A percentile compares a stretch with the other conserved stretches of the same genome.
phyloP scores from a whole-genome alignment of 2,329 filamentous ascomycete genomes.

The Penicillium sp. region DNA sequence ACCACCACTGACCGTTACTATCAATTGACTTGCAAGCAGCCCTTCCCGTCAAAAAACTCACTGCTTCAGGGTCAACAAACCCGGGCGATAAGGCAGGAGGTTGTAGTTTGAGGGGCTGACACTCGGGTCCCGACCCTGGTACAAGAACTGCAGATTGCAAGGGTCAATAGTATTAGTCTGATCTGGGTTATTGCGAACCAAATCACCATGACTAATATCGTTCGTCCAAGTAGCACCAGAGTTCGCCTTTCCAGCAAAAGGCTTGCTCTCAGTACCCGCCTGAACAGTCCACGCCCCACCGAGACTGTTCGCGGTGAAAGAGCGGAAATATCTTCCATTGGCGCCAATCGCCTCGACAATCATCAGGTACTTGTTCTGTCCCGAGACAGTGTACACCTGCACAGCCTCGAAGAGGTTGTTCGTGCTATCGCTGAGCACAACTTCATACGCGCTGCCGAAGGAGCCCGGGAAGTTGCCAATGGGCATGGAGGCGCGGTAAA shows the following conservation, averaged over 20 bases:
- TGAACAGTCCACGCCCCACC: conserved; percentile 62
- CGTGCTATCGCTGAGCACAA: conserved; percentile 57
- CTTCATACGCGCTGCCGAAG: conserved; percentile 59
- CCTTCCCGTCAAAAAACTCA: not conserved
- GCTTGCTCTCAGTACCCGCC: conserved; percentile 58
- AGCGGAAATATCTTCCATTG: conserved; percentile 67
- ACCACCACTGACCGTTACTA: not conserved
- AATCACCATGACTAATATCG: conserved; percentile 68
- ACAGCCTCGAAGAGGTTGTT: conserved; percentile 69
- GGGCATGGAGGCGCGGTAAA: conserved; percentile 68
- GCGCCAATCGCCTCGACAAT: conserved; percentile 66
- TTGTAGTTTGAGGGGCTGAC: conserved; percentile 52
- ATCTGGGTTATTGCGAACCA: conserved; percentile 60
- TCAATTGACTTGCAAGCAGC: not conserved
- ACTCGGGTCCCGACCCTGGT: conserved; percentile 60
- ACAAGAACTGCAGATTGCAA: conserved; percentile 67
- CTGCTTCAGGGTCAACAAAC: conserved; percentile 54
- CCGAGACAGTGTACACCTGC: conserved; percentile 65
- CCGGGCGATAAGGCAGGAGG: conserved; percentile 59
- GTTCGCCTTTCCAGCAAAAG: conserved; percentile 70
- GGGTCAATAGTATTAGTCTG: conserved; percentile 66
- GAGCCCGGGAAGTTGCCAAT: conserved; percentile 64
- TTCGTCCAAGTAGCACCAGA: conserved; percentile 68
- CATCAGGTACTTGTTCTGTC: conserved; percentile 64
- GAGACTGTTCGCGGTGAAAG: conserved; percentile 64